Evolutionary conservation across 768 basidiomycete species (phyloP).

Genomic region (Pleurotus citrinopileatus): DNA sequence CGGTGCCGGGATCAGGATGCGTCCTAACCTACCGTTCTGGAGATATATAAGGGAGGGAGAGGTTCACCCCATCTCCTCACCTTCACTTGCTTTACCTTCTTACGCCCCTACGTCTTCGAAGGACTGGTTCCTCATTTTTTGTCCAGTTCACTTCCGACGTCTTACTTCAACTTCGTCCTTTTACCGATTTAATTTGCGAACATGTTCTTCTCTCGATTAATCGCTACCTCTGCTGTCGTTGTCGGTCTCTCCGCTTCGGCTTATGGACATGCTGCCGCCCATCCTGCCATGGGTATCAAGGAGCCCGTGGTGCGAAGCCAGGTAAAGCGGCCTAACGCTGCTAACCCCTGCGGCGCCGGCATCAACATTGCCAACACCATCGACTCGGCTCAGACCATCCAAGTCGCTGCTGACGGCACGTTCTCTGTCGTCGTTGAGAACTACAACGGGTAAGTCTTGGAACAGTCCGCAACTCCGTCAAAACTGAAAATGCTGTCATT

Average conservation of each 20-base stretch:
- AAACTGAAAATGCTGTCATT: too few relatives aligned
- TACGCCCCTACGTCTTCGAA: constrained; percentile 4
- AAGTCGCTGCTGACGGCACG: constrained; percentile 35
- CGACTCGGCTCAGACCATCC: constrained; percentile 33
- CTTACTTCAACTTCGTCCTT: not conserved
- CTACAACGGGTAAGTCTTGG: constrained; percentile 43
- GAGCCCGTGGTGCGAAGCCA: constrained; percentile 28
- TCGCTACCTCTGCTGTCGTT: constrained; percentile 26
- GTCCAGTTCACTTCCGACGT: not conserved
- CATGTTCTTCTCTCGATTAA: constrained; percentile 22
- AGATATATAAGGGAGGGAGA: not conserved
- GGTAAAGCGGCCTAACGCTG: constrained; percentile 29
- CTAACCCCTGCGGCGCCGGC: constrained; percentile 36
- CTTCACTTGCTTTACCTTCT: not conserved
- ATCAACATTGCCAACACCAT: constrained; percentile 38
- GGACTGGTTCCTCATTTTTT: constrained; percentile 2
- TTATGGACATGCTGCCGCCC: constrained; percentile 38
- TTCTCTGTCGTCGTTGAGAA: constrained; percentile 39
- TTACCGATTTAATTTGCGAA: not conserved
- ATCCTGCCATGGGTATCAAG: constrained; percentile 38
- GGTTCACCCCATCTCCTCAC: not conserved
- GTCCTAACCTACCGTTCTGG: not conserved
- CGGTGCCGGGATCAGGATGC: not conserved
- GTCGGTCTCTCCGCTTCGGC: constrained; percentile 33
- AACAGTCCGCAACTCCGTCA: too few relatives aligned